These are phyloP conservation scores for Berkeleyomyces rouxiae DNA, from an alignment of 2,329 filamentous ascomycete genomes.

Conservation along the genomic window DNA sequence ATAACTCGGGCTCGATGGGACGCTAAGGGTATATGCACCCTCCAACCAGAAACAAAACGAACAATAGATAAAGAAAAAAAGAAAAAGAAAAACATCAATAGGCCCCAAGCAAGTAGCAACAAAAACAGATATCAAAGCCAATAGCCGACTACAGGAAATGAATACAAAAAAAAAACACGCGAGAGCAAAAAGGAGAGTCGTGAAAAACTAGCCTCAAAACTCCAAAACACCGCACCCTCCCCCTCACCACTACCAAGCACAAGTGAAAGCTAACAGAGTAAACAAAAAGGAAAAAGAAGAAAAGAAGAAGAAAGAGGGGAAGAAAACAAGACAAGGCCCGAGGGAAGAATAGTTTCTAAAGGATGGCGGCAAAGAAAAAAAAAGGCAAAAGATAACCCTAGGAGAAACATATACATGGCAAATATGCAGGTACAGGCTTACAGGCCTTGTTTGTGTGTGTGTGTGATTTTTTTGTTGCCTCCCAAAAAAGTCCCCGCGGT, in stretches of 20 bases:
- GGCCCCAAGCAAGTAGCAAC: no score
- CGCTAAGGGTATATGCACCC: constrained; percentile 1
- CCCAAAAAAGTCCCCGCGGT: no score
- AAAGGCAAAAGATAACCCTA: constrained; percentile 10
- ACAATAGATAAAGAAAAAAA: background rate
- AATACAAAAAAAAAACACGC: background rate
- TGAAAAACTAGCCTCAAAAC: no score
- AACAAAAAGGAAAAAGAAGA: background rate
- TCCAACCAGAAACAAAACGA: background rate
- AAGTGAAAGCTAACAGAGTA: no score
- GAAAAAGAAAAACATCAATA: background rate
- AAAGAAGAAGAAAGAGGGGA: background rate
- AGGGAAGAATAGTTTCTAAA: background rate
- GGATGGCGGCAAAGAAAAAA: background rate
- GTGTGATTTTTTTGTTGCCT: no score
- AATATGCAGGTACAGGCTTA: no score
- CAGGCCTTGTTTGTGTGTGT: no score
- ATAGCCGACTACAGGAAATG: no score
- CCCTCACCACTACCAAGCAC: no score
- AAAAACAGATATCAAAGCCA: no score
- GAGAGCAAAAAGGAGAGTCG: background rate
- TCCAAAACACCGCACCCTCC: no score
- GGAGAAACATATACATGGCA: no score
- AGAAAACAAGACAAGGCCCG: background rate
- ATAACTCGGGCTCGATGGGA: background rate